These are phyloP conservation scores for Glebionis coronaria DNA, from an alignment of 129 eudicot species.

Conservation along the genomic window DNA sequence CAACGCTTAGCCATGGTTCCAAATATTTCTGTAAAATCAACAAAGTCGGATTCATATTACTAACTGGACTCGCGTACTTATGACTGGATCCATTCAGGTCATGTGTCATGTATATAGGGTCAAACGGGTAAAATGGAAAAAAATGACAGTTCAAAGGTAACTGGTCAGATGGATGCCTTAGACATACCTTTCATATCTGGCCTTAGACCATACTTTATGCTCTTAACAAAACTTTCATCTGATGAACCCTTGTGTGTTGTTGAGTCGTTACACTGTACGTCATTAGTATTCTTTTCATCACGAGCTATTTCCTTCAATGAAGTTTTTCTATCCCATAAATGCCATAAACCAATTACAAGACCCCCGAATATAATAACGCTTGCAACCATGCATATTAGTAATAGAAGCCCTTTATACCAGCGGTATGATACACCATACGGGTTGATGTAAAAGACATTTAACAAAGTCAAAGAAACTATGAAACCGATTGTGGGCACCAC, in stretches of 20 bases:
- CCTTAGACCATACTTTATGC: constrained; percentile 57
- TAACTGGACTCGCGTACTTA: neutral
- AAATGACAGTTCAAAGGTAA: neutral
- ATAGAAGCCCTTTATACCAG: constrained; percentile 85
- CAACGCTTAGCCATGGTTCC: constrained; percentile 43
- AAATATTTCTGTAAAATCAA: constrained; percentile 55
- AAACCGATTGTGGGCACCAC: constrained; percentile 59
- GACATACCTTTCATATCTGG: constrained; percentile 69
- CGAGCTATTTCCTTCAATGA: constrained; percentile 22
- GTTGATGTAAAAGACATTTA: constrained; percentile 51
- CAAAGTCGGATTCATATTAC: neutral
- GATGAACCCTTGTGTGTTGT: constrained; percentile 29
- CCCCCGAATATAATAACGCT: constrained; percentile 74
- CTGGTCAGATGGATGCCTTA: neutral
- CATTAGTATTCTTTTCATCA: constrained; percentile 14
- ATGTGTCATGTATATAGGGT: too few relatives aligned
- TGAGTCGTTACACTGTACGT: constrained; percentile 16
- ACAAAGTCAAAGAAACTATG: constrained; percentile 40
- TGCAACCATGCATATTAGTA: constrained; percentile 66
- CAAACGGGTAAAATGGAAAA: neutral
- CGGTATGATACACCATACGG: constrained; percentile 37
- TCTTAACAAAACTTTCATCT: constrained; percentile 26
- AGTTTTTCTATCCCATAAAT: constrained; percentile 53
- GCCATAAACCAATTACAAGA: constrained; percentile 54
- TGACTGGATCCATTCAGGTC: neutral